These are phyloP conservation scores for Verbena officinalis DNA, from an alignment of 257 asterid genomes.

Conservation along the genomic window DNA sequence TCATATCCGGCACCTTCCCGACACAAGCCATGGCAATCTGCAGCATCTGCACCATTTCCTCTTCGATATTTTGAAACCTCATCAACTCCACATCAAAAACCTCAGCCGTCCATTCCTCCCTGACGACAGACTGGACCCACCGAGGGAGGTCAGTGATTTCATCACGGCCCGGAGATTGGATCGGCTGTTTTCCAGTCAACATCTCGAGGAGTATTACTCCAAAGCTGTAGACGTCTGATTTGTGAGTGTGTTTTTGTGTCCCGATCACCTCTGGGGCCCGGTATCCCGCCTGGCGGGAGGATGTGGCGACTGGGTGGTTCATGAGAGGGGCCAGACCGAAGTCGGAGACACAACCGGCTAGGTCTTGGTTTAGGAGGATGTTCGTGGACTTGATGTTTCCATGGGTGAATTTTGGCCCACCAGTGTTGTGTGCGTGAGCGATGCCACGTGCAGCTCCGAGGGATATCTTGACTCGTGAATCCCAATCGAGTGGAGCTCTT, in stretches of 20 bases:
- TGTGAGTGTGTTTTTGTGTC: conserved; percentile 71
- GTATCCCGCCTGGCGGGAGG: conserved; percentile 79
- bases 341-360: conserved; percentile 73
- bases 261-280: conserved; percentile 86
- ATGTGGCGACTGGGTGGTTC: conserved; percentile 59
- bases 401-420: conserved; percentile 83
- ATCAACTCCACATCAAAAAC: conserved; percentile 86
- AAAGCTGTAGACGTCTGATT: conserved; percentile 91
- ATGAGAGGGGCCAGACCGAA: conserved; percentile 79
- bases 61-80: conserved; percentile 80
- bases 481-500: conserved; percentile 81
- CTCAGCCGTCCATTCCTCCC: conserved; percentile 98
- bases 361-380: conserved; percentile 75
- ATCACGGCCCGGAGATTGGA: conserved; percentile 75
- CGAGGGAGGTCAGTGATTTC: conserved; percentile 83
- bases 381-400: conserved; percentile 90
- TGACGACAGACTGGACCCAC: conserved; percentile 96
- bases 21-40: conserved; percentile 96
- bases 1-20: conserved; percentile 73
- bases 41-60: conserved; percentile 96
- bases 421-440: conserved; percentile 67
- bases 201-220: conserved; percentile 89
- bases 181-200: conserved; percentile 89
- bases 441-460: conserved; percentile 86
- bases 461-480: conserved; percentile 69